Base-by-base conservation (phyloP, 2,329 filamentous ascomycete species). In the Xenosphaeropsis pyriputrescens region DNA sequence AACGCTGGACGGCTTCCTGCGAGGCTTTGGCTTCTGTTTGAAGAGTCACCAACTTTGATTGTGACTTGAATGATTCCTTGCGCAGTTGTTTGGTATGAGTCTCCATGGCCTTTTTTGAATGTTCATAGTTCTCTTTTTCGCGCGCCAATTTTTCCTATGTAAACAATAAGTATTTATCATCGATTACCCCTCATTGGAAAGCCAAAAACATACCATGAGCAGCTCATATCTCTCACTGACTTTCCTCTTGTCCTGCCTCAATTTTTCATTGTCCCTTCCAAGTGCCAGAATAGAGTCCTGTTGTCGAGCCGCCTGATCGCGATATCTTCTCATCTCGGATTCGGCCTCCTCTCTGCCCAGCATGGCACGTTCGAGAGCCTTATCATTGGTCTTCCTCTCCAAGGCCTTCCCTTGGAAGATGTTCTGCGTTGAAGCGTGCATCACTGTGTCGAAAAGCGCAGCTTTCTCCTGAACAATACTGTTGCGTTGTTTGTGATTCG, bases 21-120 rank as follows among this genome's bases (percentile, higher is more conserved):
- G 70, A 62, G 0, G 71, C 61, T 53, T 84, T 84, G 45, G 83
- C 65, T 49, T 85, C 79, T 48, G 84, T 79, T 52, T 84, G 78
- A n/a, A 79, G 54, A 52, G 82, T 82, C 48, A 84, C 71, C 22
- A 78, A 67, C 9, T 63, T 58, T 2, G 78, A 82, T 47, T 82
- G 77, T n/a, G 72, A 70, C 52, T 83, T 84, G 65, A 83, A 84
- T 2, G 75, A 75, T 48, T 85, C 80, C 48, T 85, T 85, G 36
- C 77, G 66, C 8, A 72, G 68, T 39, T 74, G 67, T 39, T 79
- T 70, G 32, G 83, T 75, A 54, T 85, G 79, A 53, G 84, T 84
- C 49, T 85, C 79, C 70, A 79, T 84, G 8, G 81, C 57, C 15
- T 72, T 61, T 55, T 79, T 72, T 8, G 74, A 76, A 51, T 79